A percentile compares a stretch with the other conserved stretches of the same genome.
Evolutionary conservation across 768 basidiomycete genomes (phyloP).

Genomic region (Paxillus involutus): DNA sequence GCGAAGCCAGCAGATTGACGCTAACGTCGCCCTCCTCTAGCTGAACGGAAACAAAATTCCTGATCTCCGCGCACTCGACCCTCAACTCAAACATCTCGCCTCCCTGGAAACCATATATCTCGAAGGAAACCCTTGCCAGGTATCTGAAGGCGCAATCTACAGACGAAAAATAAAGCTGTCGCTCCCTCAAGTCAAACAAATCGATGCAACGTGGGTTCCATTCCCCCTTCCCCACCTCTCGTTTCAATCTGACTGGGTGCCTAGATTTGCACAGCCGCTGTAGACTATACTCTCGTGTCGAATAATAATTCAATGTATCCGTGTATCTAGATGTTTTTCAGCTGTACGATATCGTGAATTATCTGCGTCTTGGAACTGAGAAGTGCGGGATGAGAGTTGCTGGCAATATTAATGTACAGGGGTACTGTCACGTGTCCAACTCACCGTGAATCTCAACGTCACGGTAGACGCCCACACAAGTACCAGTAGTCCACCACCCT

Average conservation of each 20-base stretch:
- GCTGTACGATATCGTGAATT: not conserved
- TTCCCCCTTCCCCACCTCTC: not conserved
- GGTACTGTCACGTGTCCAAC: conserved; percentile 8
- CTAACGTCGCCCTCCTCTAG: conserved; percentile 37
- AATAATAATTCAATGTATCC: conserved; percentile 87
- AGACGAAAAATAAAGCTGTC: conserved; percentile 87
- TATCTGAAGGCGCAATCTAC: conserved; percentile 72
- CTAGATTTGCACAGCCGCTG: conserved; percentile 62
- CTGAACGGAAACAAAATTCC: conserved; percentile 86
- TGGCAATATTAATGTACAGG: too few relatives aligned
- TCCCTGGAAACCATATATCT: conserved; percentile 88
- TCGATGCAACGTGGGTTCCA: conserved; percentile 90
- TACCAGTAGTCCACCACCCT: not conserved
- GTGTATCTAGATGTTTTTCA: not conserved
- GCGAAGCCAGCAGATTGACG: not conserved
- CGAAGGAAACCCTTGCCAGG: conserved; percentile 93
- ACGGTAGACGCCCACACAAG: not conserved
- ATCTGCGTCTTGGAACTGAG: too few relatives aligned
- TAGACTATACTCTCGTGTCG: conserved; percentile 91
- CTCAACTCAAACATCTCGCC: conserved; percentile 57
- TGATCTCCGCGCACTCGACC: conserved; percentile 64
- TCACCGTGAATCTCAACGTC: too few relatives aligned
- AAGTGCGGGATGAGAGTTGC: too few relatives aligned
- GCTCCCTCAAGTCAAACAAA: conserved; percentile 86
- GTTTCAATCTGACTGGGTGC: conserved; percentile 1